These are phyloP conservation scores for Phytophthora tentaculata DNA, from an alignment of 352 stramenopile genomes.

Conservation along the genomic window DNA sequence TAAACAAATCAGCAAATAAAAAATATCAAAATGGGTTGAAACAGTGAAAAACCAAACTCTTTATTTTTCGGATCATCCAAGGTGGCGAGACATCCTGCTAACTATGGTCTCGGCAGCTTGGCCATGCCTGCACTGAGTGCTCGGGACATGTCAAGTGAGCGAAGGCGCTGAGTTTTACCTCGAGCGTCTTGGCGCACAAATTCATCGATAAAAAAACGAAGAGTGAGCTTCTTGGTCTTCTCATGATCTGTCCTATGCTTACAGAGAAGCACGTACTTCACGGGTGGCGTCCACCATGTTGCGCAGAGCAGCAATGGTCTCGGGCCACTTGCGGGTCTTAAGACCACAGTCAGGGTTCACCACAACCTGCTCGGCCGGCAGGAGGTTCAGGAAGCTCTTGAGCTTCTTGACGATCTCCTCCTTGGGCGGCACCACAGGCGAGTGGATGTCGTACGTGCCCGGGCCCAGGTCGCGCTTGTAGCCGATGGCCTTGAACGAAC, in stretches of 20 bases:
- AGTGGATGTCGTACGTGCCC: slow-evolving; percentile 95
- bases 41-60: slow-evolving; percentile 35
- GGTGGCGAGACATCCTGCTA: slow-evolving; percentile 47
- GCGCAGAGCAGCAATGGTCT: slow-evolving; percentile 88
- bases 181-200: slow-evolving; percentile 35
- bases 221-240: slow-evolving; percentile 31
- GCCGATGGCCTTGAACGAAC: slow-evolving; percentile 87
- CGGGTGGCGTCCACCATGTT: slow-evolving; percentile 91
- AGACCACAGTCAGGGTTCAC: slow-evolving; percentile 95
- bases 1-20: too few relatives aligned
- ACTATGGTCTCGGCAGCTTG: slow-evolving; percentile 46
- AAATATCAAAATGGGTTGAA: too few relatives aligned
- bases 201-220: slow-evolving; percentile 31
- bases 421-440: slow-evolving; percentile 90
- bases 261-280: slow-evolving; percentile 72
- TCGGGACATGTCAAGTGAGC: slow-evolving; percentile 39
- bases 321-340: slow-evolving; percentile 93
- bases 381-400: slow-evolving; percentile 81
- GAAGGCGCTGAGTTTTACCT: slow-evolving; percentile 32
- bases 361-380: slow-evolving; percentile 80
- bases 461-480: slow-evolving; percentile 93
- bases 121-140: slow-evolving; percentile 35
- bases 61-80: slow-evolving; percentile 41
- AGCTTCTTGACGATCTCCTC: slow-evolving; percentile 90
- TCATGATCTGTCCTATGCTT: slow-evolving; percentile 19